Evolutionary conservation across 768 basidiomycete genomes (phyloP), one percentile per base, ranked within the genome.

Genomic region (Clitopilus hobsonii): DNA sequence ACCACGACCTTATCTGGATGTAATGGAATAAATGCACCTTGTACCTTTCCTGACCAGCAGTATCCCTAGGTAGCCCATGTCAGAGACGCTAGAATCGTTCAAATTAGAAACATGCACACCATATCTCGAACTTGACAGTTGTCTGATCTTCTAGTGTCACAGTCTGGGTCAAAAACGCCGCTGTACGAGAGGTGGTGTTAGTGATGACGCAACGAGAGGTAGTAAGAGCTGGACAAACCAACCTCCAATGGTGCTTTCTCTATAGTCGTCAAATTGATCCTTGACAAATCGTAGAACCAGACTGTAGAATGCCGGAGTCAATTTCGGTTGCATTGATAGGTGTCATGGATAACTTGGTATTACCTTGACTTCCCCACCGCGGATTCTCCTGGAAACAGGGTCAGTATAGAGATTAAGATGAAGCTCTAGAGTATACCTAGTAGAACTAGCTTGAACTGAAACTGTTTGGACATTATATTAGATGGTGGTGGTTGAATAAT

Each of bases 161-260:
- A 2, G 95, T 97, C 71, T 98, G 96, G n/a, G 97, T 98, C 61
- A 99, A 72, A 80, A 99, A 99, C 29, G 96, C 96, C 57, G 96
- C 96, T 93, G 63, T 23, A 36, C 26, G 54, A 38, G 56, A 52
- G 47, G 29, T 61, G 61, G 57, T 32, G 61, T 36, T 36, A 7
- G 23, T 26, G 29, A 32, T n/a, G 6, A 45, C 41, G 41, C 41
- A 45, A 45, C 10, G 22, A 10, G 22, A 5, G 3, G 22, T 27
- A 27, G 32, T 41, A 55, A 23, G 48, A 14, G 22, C 48, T 53
- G 22, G n/a, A 60, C 64, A 55, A 59, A 53, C 70, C 51, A 23
- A 88, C 92, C 90, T 67, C 93, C 92, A 61, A 95, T 95, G 22
- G 93, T 96, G 62, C 91, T 94, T 74, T 96, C 93, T 70, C 93